These are phyloP conservation scores for Chloranthus sessilifolius DNA, from an alignment of 164 flowering plant species.

Conservation along the genomic window DNA sequence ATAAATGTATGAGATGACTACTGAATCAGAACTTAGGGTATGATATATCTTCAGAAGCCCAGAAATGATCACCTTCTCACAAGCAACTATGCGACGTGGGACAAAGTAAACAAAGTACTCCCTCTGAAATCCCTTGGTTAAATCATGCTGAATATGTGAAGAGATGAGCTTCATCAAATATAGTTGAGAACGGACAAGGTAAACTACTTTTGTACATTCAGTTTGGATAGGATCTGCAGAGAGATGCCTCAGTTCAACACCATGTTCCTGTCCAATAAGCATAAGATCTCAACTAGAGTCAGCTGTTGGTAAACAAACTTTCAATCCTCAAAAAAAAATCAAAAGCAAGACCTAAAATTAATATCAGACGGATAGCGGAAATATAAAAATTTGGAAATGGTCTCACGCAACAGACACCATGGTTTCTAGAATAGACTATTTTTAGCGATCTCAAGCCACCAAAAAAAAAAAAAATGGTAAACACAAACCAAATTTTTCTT, in stretches of 20 bases:
- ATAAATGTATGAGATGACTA: too few relatives aligned
- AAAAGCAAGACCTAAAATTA: background rate
- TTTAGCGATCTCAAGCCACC: background rate
- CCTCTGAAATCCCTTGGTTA: constrained; percentile 69
- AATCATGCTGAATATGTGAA: constrained; percentile 55
- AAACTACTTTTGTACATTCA: constrained; percentile 72
- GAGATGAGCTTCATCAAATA: constrained; percentile 59
- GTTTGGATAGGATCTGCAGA: constrained; percentile 68
- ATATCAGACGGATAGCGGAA: background rate
- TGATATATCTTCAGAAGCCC: background rate
- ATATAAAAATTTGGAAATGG: background rate
- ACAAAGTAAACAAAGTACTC: constrained; percentile 84
- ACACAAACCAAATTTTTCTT: too few relatives aligned
- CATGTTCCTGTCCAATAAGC: constrained; percentile 56
- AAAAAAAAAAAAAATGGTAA: too few relatives aligned
- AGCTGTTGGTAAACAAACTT: background rate
- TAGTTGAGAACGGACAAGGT: constrained; percentile 64
- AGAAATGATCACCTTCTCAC: constrained; percentile 67
- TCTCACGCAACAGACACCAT: background rate
- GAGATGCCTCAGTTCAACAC: constrained; percentile 70
- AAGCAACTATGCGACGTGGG: constrained; percentile 84
- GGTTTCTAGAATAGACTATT: background rate
- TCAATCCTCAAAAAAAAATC: background rate
- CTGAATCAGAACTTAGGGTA: background rate
- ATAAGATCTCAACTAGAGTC: background rate